Conservation (phyloP, 768 basidiomycete species). For the Lepiota brunneoincarnata region DNA sequence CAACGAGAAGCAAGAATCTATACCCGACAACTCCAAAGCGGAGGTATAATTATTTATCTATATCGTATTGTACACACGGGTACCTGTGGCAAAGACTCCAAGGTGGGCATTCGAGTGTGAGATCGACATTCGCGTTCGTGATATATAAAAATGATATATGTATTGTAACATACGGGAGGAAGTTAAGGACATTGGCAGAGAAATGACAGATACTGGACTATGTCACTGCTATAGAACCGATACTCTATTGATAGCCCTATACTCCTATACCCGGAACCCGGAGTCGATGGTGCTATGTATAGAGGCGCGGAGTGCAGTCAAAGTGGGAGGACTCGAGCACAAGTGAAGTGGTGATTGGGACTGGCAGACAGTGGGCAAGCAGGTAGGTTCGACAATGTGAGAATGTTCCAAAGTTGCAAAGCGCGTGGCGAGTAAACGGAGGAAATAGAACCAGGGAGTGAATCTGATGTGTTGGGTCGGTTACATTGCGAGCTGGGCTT, state of each 20-base stretch:
- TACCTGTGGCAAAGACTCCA: not conserved
- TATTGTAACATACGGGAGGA: not conserved
- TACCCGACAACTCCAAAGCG: not conserved
- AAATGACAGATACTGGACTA: not conserved
- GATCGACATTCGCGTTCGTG: not conserved
- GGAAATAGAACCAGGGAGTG: not conserved
- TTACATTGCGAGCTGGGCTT: slow-evolving; percentile 85
- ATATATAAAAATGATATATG: not conserved
- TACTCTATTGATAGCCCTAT: not conserved
- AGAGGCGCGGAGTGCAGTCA: not conserved
- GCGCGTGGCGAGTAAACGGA: not conserved
- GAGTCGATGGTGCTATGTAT: not conserved
- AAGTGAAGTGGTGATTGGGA: not conserved
- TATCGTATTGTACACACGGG: slow-evolving; percentile 1
- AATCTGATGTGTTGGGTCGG: not conserved
- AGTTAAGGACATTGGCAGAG: not conserved
- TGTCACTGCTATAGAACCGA: not conserved
- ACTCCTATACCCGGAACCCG: not conserved
- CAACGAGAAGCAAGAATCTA: not conserved
- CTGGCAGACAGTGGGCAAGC: not conserved
- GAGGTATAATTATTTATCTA: not conserved
- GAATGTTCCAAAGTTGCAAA: not conserved
- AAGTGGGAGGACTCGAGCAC: too few relatives aligned
- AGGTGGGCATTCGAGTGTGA: too few relatives aligned
- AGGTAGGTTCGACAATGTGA: not conserved